Conservation (phyloP, 306 rosid species). For the Cercis canadensis region DNA sequence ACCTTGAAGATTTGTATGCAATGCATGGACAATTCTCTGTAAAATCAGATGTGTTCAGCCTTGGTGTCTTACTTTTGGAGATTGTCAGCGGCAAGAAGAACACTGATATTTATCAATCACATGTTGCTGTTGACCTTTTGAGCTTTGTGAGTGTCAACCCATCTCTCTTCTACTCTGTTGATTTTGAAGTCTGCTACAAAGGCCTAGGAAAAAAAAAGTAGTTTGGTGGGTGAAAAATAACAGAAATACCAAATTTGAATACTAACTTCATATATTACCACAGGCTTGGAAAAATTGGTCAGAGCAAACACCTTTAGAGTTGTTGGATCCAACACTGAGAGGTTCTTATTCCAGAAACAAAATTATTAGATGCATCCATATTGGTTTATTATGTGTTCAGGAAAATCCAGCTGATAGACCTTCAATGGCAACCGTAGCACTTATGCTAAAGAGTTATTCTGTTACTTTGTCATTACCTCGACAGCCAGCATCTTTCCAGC, state of each 20-base stretch:
- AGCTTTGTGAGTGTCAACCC: conserved; percentile 32
- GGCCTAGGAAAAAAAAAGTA: no score
- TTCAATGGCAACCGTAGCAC: conserved; percentile 52
- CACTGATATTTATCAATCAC: conserved; percentile 23
- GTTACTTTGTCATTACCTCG: conserved; percentile 44
- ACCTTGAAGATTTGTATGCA: conserved; percentile 6
- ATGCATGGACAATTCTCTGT: conserved; percentile 45
- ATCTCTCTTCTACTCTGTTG: no score
- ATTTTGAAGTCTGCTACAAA: not conserved
- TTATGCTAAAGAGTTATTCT: conserved; percentile 53
- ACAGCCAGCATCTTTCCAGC: conserved; percentile 43
- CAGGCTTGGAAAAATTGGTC: conserved; percentile 62
- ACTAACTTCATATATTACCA: conserved; percentile 9
- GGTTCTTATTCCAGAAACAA: conserved; percentile 54
- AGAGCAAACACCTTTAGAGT: conserved; percentile 41
- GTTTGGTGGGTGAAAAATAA: not conserved
- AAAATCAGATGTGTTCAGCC: not conserved
- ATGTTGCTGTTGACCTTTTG: conserved; percentile 32
- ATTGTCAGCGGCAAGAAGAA: conserved; percentile 45
- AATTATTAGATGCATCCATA: conserved; percentile 61
- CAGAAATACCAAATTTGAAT: not conserved
- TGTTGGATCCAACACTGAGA: conserved; percentile 53
- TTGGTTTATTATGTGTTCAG: conserved; percentile 58
- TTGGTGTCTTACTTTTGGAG: conserved; percentile 39
- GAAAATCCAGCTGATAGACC: conserved; percentile 57